phyloP scores from a whole-genome alignment of 2,329 filamentous ascomycete species.

The Neonectria coccinea region DNA sequence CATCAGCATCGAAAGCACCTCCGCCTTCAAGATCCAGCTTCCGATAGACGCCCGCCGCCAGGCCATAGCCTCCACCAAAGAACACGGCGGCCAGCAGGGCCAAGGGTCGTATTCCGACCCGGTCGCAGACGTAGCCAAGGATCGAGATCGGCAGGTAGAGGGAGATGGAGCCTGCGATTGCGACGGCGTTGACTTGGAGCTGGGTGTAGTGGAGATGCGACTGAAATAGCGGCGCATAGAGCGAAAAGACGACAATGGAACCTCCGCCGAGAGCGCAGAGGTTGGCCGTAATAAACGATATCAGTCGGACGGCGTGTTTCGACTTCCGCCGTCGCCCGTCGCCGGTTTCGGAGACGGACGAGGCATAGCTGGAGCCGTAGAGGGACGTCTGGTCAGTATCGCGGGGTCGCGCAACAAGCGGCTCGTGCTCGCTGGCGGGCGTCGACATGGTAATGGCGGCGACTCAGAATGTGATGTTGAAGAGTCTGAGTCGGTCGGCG shows the following conservation, averaged over 20 bases:
- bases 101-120: constrained; percentile 82
- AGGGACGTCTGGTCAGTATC: constrained; percentile 44
- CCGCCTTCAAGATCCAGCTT: constrained; percentile 62
- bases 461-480: background rate
- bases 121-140: constrained; percentile 92
- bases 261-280: constrained; percentile 80
- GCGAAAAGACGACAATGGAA: constrained; percentile 91
- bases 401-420: constrained; percentile 29
- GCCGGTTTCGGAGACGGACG: constrained; percentile 36
- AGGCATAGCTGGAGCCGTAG: constrained; percentile 40
- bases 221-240: constrained; percentile 93
- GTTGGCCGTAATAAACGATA: constrained; percentile 67
- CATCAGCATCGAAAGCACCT: constrained; percentile 56
- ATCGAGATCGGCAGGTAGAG: constrained; percentile 93
- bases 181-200: constrained; percentile 89
- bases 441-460: constrained; percentile 36
- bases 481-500: background rate
- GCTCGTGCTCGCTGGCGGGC: constrained; percentile 32
- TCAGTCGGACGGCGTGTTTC: constrained; percentile 53
- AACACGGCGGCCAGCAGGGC: constrained; percentile 78
- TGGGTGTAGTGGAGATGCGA: constrained; percentile 88
- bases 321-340: constrained; percentile 42
- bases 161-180: constrained; percentile 86
- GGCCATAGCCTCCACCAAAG: constrained; percentile 84
- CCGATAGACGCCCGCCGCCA: constrained; percentile 83